Percentiles rank a stretch among this genome's conserved stretches.
phyloP scores from a whole-genome alignment of 2,329 filamentous ascomycete species.

The Penicillium sp. region DNA sequence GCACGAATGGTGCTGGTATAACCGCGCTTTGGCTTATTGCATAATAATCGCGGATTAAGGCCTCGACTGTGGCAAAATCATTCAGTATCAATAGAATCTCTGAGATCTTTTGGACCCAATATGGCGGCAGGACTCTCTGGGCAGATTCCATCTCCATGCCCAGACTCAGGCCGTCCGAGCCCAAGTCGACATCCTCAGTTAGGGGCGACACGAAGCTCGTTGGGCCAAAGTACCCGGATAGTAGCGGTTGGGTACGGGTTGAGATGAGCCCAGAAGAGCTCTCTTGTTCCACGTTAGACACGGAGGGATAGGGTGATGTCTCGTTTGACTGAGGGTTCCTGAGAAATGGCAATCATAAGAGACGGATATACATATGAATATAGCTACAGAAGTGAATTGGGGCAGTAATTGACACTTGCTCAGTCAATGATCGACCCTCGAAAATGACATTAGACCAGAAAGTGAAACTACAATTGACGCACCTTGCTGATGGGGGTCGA shows the following conservation, averaged over 20 bases:
- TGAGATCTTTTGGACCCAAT: slow-evolving; percentile 22
- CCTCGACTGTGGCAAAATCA: slow-evolving; percentile 17
- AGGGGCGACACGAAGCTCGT: slow-evolving; percentile 34
- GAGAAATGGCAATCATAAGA: neutral
- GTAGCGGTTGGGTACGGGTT: slow-evolving; percentile 14
- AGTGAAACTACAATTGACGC: neutral
- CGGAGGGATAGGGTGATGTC: neutral
- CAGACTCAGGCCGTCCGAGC: slow-evolving; percentile 13
- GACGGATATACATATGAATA: neutral
- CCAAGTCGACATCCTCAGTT: slow-evolving; percentile 20
- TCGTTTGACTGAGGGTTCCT: slow-evolving; percentile 7
- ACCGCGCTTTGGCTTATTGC: slow-evolving; percentile 32
- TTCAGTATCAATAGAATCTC: slow-evolving; percentile 17
- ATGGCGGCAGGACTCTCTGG: slow-evolving; percentile 17
- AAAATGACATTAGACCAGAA: neutral
- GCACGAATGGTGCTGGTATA: slow-evolving; percentile 36
- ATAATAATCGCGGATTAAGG: slow-evolving; percentile 23
- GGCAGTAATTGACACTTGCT: neutral
- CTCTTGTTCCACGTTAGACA: neutral
- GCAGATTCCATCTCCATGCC: slow-evolving; percentile 10
- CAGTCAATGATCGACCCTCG: neutral
- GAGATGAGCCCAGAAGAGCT: slow-evolving; percentile 3
- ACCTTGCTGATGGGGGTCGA: slow-evolving; percentile 8
- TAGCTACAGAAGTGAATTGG: neutral
- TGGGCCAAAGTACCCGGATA: slow-evolving; percentile 34